Conservation (phyloP, 2,329 filamentous ascomycete genomes). For the Beauveria australis region DNA sequence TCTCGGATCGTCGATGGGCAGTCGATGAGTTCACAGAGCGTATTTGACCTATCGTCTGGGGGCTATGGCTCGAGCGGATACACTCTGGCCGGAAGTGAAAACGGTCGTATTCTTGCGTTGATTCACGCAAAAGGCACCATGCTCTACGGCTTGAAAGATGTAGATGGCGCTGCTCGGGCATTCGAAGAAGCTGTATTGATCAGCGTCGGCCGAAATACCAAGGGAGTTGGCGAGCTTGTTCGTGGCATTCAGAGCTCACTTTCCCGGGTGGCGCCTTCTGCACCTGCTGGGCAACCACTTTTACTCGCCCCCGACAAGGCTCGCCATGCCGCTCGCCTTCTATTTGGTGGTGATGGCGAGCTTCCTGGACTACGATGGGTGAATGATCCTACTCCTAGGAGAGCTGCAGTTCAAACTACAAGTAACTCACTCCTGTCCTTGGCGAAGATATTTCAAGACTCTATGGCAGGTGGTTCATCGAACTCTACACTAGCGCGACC, state of each 20-base stretch:
- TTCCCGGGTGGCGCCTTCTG: constrained; percentile 27
- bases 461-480: constrained; percentile 67
- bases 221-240: constrained; percentile 71
- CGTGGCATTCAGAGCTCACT: constrained; percentile 67
- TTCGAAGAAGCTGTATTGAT: constrained; percentile 95
- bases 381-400: constrained; percentile 60
- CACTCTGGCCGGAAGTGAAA: constrained; percentile 74
- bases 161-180: constrained; percentile 69
- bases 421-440: constrained; percentile 92
- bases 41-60: constrained; percentile 26
- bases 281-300: constrained; percentile 42
- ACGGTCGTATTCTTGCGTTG: constrained; percentile 85
- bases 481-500: constrained; percentile 48
- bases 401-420: constrained; percentile 80
- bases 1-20: neutral
- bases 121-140: constrained; percentile 98
- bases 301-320: constrained; percentile 78
- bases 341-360: constrained; percentile 68
- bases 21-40: constrained; percentile 35
- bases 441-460: constrained; percentile 96
- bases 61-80: constrained; percentile 61
- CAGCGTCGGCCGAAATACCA: constrained; percentile 62
- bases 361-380: constrained; percentile 73
- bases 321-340: constrained; percentile 69
- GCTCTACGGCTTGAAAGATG: constrained; percentile 83